Percentiles rank a stretch among this genome's conserved stretches.
These are phyloP conservation scores for Coemansia sp. DNA, from an alignment of 192 early-diverging fungal genomes.

Conservation along the genomic window DNA sequence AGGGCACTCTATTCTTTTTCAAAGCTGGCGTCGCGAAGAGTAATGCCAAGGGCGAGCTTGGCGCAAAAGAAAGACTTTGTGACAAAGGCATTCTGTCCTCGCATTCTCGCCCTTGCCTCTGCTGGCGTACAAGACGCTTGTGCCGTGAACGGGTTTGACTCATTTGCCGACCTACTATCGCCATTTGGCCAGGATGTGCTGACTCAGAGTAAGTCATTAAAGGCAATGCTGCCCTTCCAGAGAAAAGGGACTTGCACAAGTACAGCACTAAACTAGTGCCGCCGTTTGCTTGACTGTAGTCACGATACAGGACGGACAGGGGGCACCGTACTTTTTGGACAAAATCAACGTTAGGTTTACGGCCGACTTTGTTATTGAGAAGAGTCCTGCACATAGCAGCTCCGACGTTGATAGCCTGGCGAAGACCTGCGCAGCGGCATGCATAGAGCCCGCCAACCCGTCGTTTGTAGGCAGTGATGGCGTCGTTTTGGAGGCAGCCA, in stretches of 20 bases:
- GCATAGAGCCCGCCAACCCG: not conserved
- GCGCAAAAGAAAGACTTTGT: slow-evolving; percentile 50
- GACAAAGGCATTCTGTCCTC: slow-evolving; percentile 50
- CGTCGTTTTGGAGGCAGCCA: slow-evolving; percentile 12
- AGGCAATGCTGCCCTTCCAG: not conserved
- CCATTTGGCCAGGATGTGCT: slow-evolving; percentile 53
- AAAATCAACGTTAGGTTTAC: slow-evolving; percentile 45
- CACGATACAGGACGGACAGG: slow-evolving; percentile 54
- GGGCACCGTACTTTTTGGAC: slow-evolving; percentile 51
- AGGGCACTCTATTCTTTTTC: not conserved
- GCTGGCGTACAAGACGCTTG: slow-evolving; percentile 26
- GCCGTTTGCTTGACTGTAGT: slow-evolving; percentile 14
- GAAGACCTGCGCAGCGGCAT: not conserved
- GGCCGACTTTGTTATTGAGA: slow-evolving; percentile 31
- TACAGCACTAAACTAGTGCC: not conserved
- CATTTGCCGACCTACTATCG: slow-evolving; percentile 48
- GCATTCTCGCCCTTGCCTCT: slow-evolving; percentile 41
- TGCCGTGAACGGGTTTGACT: slow-evolving; percentile 28
- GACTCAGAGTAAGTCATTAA: slow-evolving; percentile 38
- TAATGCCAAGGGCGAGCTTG: slow-evolving; percentile 36
- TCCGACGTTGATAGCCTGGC: slow-evolving; percentile 31
- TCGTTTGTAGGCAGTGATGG: slow-evolving; percentile 20
- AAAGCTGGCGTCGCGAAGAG: slow-evolving; percentile 48
- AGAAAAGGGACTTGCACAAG: not conserved
- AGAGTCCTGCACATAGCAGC: slow-evolving; percentile 7